A percentile compares a stretch with the other conserved stretches of the same genome.
Conservation (phyloP, 1,284 basidiomycete species). For the Ustilago cynodontis region DNA sequence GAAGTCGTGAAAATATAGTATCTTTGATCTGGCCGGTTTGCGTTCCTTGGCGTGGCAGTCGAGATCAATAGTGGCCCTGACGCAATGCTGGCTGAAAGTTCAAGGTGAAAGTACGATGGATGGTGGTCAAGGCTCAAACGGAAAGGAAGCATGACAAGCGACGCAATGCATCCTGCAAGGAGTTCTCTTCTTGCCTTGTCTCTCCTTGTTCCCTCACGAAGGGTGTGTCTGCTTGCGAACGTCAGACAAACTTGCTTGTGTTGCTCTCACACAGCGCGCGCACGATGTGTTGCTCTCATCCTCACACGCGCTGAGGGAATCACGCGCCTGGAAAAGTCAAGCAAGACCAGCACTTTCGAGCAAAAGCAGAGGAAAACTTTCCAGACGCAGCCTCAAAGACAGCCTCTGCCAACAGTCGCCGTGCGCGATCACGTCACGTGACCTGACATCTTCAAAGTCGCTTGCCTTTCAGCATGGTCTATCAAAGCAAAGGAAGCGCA, state of each 20-base stretch:
- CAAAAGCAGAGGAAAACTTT: no score
- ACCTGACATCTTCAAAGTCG: background rate
- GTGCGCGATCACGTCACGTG: constrained; percentile 2
- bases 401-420: background rate
- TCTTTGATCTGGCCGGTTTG: no score
- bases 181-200: background rate
- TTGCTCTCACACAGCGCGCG: background rate
- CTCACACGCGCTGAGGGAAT: background rate
- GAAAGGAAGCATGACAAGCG: constrained; percentile 1
- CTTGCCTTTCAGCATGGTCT: background rate
- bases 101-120: background rate
- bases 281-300: background rate
- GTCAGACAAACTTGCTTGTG: background rate
- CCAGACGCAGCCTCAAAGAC: no score
- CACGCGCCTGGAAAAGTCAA: constrained; percentile 4
- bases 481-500: background rate
- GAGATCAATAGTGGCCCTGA: background rate
- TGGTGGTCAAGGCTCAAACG: constrained; percentile 7
- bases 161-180: constrained; percentile 14
- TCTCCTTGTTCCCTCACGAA: background rate
- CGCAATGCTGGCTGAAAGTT: background rate
- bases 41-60: background rate
- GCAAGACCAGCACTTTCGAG: constrained; percentile 5
- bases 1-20: background rate
- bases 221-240: background rate